These are phyloP conservation scores for Rhodotorula toruloides DNA, from an alignment of 768 basidiomycete species.

Conservation along the genomic window DNA sequence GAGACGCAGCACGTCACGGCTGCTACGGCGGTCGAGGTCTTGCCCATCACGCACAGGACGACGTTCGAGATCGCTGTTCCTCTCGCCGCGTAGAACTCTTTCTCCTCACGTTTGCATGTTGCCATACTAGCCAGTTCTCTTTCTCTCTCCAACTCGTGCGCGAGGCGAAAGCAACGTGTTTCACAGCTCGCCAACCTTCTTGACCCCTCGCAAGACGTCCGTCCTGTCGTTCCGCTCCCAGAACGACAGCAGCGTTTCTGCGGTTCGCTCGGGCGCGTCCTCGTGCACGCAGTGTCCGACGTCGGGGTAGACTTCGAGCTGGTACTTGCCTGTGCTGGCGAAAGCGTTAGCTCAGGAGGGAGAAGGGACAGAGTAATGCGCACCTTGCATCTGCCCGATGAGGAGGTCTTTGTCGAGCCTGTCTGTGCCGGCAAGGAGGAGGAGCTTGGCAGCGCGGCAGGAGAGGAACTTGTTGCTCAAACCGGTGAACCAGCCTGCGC, in stretches of 20 bases:
- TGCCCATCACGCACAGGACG: slow-evolving; percentile 76
- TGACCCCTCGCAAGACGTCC: slow-evolving; percentile 54
- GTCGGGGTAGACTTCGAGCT: slow-evolving; percentile 75
- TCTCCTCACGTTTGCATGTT: not conserved
- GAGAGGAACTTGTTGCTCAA: slow-evolving; percentile 74
- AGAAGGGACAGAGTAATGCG: not conserved
- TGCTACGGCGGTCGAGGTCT: slow-evolving; percentile 70
- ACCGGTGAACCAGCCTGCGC: slow-evolving; percentile 85
- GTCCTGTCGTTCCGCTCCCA: slow-evolving; percentile 82
- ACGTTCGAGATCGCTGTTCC: slow-evolving; percentile 53
- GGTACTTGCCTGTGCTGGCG: slow-evolving; percentile 64
- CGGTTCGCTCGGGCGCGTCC: slow-evolving; percentile 79
- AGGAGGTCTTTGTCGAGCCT: slow-evolving; percentile 86
- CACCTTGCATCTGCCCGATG: slow-evolving; percentile 90
- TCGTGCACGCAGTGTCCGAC: slow-evolving; percentile 95
- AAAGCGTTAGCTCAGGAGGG: not conserved
- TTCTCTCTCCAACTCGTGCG: too few relatives aligned
- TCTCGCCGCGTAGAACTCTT: not conserved
- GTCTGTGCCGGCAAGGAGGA: slow-evolving; percentile 88
- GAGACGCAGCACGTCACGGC: slow-evolving; percentile 83
- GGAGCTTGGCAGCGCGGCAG: slow-evolving; percentile 71
- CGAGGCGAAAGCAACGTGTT: not conserved
- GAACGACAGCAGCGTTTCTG: slow-evolving; percentile 77
- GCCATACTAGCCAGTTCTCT: not conserved
- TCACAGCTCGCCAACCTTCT: slow-evolving; percentile 55